Evolutionary conservation across 1,284 basidiomycete genomes (phyloP).

Genomic region (Pseudozyma hubeiensis): DNA sequence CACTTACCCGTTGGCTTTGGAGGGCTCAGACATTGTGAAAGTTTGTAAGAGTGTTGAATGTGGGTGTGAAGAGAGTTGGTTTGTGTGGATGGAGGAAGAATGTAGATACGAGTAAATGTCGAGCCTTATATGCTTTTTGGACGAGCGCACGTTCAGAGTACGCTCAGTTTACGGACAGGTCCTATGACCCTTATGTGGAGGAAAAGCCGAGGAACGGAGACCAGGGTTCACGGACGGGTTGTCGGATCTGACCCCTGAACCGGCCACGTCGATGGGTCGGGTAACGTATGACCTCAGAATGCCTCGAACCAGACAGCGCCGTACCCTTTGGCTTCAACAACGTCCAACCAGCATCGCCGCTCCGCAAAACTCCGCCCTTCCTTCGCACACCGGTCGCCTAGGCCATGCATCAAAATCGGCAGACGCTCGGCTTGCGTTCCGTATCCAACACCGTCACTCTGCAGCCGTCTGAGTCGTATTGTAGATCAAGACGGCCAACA

Average conservation of each 20-base stretch:
- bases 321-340: background rate
- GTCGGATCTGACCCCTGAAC: background rate
- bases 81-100: constrained; percentile 8
- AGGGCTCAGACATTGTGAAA: constrained; percentile 55
- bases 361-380: too few species aligned
- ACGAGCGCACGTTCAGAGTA: background rate
- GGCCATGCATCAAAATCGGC: too few species aligned
- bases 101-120: background rate
- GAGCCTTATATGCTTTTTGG: constrained; percentile 32
- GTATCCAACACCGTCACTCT: background rate
- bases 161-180: background rate
- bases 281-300: constrained; percentile 3
- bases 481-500: too few species aligned
- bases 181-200: constrained; percentile 21
- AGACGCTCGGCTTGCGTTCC: background rate
- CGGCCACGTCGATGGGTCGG: background rate
- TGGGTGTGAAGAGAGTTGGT: constrained; percentile 4
- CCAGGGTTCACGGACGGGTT: constrained; percentile 11
- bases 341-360: too few species aligned
- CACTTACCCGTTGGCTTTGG: constrained; percentile 53
- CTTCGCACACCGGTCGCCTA: background rate
- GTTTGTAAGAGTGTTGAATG: constrained; percentile 7
- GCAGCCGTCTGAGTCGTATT: background rate
- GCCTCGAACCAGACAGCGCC: background rate
- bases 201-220: background rate